Evolutionary conservation across 2,329 filamentous ascomycete genomes (phyloP).

Genomic region (Blumeriella jaapii): DNA sequence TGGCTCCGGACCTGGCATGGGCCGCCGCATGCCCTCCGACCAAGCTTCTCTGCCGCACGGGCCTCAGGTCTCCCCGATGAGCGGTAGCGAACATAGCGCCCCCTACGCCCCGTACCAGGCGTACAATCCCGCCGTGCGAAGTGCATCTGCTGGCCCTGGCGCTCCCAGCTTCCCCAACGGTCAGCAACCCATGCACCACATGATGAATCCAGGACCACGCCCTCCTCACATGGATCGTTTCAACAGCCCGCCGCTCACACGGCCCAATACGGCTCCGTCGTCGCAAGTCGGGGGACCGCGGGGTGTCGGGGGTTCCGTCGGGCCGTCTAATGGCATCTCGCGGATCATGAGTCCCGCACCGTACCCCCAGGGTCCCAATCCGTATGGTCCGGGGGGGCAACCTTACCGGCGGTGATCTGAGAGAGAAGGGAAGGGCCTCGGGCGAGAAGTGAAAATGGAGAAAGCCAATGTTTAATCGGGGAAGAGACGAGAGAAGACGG

Average conservation of each 20-base stretch:
- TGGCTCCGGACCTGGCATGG: slow-evolving; percentile 20
- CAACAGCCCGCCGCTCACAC: slow-evolving; percentile 9
- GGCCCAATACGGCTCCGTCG: slow-evolving; percentile 15
- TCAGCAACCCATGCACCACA: slow-evolving; percentile 11
- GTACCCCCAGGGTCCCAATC: slow-evolving; percentile 11
- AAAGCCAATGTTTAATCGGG: too few relatives aligned
- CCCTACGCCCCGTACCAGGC: slow-evolving; percentile 13
- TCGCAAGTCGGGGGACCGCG: neutral
- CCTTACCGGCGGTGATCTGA: slow-evolving; percentile 1
- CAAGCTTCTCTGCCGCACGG: slow-evolving; percentile 3
- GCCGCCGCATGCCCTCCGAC: slow-evolving; percentile 21
- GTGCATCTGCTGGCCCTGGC: slow-evolving; percentile 13
- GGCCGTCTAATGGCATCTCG: slow-evolving; percentile 2
- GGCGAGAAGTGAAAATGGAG: too few relatives aligned
- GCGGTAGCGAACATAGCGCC: neutral
- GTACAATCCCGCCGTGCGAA: slow-evolving; percentile 16
- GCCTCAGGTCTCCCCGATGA: neutral
- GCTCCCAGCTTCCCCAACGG: slow-evolving; percentile 9
- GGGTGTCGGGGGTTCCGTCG: slow-evolving; percentile 2
- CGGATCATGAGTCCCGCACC: slow-evolving; percentile 15
- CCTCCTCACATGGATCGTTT: slow-evolving; percentile 12
- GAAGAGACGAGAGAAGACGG: too few relatives aligned
- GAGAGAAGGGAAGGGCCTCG: too few relatives aligned
- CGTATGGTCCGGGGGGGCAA: slow-evolving; percentile 4
- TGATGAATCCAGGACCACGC: slow-evolving; percentile 20